phyloP scores from a whole-genome alignment of 1,284 basidiomycete genomes.

The Cryptococcus amylolentus region DNA sequence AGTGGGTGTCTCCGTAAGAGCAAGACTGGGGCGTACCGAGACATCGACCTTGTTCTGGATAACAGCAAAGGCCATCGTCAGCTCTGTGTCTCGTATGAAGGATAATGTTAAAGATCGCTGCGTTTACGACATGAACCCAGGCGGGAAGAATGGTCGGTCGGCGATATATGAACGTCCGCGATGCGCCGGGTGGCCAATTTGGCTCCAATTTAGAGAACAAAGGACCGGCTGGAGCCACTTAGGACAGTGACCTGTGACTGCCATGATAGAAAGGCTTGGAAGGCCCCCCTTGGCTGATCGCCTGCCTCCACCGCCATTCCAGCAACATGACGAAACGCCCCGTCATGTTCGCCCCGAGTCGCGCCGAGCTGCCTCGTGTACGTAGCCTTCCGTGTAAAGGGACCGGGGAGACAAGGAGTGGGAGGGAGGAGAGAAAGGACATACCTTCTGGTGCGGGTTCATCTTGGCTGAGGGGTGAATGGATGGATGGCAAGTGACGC shows the following conservation, averaged over 20 bases:
- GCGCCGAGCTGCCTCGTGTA: not conserved
- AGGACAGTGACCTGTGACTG: not conserved
- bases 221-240: too few relatives aligned
- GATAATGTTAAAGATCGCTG: not conserved
- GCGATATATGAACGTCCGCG: not conserved
- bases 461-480: constrained; percentile 19
- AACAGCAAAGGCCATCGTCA: constrained; percentile 5
- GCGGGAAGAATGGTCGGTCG: not conserved
- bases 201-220: too few relatives aligned
- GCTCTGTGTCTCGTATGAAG: not conserved
- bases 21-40: constrained; percentile 30
- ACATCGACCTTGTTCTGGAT: constrained; percentile 49
- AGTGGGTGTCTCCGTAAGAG: not conserved
- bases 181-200: too few relatives aligned
- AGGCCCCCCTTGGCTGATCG: not conserved
- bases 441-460: constrained; percentile 48
- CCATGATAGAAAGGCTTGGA: not conserved
- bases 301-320: not conserved
- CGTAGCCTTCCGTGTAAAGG: not conserved
- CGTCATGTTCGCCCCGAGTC: not conserved
- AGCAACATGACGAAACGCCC: not conserved
- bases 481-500: too few relatives aligned
- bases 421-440: constrained; percentile 9
- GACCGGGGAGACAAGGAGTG: not conserved
- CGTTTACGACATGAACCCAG: not conserved